Conservation (phyloP, 2,329 filamentous ascomycete genomes). For the Sodiomyces alkalinus region DNA sequence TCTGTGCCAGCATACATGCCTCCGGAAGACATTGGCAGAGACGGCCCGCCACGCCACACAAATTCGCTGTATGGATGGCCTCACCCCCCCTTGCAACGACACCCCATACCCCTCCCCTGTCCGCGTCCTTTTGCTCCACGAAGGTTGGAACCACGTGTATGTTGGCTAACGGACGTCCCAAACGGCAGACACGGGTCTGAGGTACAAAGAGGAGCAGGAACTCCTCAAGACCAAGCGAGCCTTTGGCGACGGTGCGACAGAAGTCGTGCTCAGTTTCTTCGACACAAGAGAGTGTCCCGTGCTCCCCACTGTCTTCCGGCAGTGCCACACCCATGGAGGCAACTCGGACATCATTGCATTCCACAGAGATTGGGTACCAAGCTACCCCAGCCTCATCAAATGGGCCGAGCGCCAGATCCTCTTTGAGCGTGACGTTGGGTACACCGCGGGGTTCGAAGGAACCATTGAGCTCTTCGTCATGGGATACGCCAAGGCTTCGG, state of each 20-base stretch:
- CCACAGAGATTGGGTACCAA: slow-evolving; percentile 1
- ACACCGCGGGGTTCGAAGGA: slow-evolving; percentile 2
- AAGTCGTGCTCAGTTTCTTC: slow-evolving; percentile 1
- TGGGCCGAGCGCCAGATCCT: slow-evolving; percentile 2
- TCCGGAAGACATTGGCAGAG: slow-evolving; percentile 1
- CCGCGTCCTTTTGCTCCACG: neutral
- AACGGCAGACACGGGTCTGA: slow-evolving; percentile 1
- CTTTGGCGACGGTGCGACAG: neutral
- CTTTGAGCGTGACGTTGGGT: neutral
- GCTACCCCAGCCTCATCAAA: neutral
- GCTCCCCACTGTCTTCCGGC: slow-evolving; percentile 2
- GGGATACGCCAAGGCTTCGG: slow-evolving; percentile 1
- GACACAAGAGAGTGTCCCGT: neutral
- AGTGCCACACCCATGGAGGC: slow-evolving; percentile 1
- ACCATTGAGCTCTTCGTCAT: slow-evolving; percentile 3
- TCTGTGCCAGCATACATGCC: slow-evolving; percentile 2
- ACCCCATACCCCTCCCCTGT: too few species aligned
- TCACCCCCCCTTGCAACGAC: too few species aligned
- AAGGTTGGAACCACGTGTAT: neutral
- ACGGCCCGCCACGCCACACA: slow-evolving; percentile 1
- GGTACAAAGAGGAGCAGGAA: slow-evolving; percentile 1
- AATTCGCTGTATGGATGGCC: slow-evolving; percentile 4
- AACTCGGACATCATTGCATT: slow-evolving; percentile 1
- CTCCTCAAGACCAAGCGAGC: slow-evolving; percentile 2
- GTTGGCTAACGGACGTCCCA: neutral